phyloP scores from a whole-genome alignment of 768 basidiomycete genomes.

The Termitomyces titanicus region DNA sequence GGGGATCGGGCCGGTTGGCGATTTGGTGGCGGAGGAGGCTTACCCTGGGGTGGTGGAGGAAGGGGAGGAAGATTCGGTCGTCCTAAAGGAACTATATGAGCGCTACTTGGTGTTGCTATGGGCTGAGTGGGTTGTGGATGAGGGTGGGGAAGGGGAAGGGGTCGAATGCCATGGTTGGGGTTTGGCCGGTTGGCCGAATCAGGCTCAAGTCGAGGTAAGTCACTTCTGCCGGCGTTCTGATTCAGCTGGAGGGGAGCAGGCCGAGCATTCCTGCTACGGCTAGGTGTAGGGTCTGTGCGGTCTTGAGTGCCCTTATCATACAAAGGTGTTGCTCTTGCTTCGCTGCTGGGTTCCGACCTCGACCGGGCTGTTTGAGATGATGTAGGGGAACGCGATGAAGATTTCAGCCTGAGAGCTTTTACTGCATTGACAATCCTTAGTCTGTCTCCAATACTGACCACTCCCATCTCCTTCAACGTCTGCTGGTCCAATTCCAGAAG shows the following conservation, averaged over 20 bases:
- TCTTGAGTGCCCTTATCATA: constrained; percentile 9
- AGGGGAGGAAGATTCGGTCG: constrained; percentile 60
- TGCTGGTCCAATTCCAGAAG: constrained; percentile 87
- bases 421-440: constrained; percentile 85
- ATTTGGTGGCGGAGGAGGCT: constrained; percentile 52
- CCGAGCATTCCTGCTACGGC: constrained; percentile 45
- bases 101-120: constrained; percentile 28
- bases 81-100: constrained; percentile 25
- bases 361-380: constrained; percentile 14
- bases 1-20: constrained; percentile 33
- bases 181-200: constrained; percentile 48
- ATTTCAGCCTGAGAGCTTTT: constrained; percentile 67
- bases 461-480: constrained; percentile 87
- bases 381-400: constrained; percentile 26
- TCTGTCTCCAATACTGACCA: constrained; percentile 87
- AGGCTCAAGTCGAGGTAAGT: constrained; percentile 70
- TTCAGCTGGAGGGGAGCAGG: constrained; percentile 83
- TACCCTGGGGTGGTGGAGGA: constrained; percentile 65
- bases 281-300: constrained; percentile 23
- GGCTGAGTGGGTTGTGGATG: constrained; percentile 21
- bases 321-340: constrained; percentile 1
- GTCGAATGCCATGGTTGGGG: constrained; percentile 34
- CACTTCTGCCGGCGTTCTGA: constrained; percentile 45
- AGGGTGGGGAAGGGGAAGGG: constrained; percentile 46
- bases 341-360: constrained; percentile 8